Base-by-base conservation (phyloP, 2,329 filamentous ascomycete genomes). In the Seiridium cupressi region DNA sequence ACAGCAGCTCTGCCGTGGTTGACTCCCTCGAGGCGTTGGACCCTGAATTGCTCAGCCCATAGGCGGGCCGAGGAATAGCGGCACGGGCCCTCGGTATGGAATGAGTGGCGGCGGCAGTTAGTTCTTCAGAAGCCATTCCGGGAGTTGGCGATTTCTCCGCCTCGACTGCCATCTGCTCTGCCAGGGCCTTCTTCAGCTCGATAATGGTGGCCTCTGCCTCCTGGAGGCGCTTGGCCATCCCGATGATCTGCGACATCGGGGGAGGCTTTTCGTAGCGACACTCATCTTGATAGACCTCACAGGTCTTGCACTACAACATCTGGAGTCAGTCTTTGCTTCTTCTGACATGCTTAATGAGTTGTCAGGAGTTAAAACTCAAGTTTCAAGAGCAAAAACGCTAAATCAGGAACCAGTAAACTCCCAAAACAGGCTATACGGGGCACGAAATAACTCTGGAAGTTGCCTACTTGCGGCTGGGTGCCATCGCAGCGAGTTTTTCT, bases 241-340 rank as follows among this genome's bases (percentile, higher is more conserved):
- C 67, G 5, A 72, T 51, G 46, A 72, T 60, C 60, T 73, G 70
- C 10, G 70, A 69, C 65, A 73, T 69, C 7, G 71, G 69, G 35
- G 69, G 71, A 48, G 65, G 51, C 58, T 72, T 72, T 54, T 73
- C 71, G 55, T 73, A 73, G 31, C 65, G 68, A 61, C 71, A 73
- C 18, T 69, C 62, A 38, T 69, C 71, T 34, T 66, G 54, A 53
- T 72, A 72, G 5, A 70, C 63, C 59, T 71, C 68, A 61, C 71
- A 73, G 1, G 65, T 73, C 60, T 69, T 71, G 63, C 71, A 73
- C 6, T 49, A 26, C 18, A 26, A 26, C 18, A 26, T 26, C 18
- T 26, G 18, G 18, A 26, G 18, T 26, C 18, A 26, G 18, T 26
- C 18, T 26, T 26, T 26, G 18, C 18, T 26, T 26, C 18, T 26